phyloP scores from a whole-genome alignment of 306 rosid genomes.

The Fagus crenata region DNA sequence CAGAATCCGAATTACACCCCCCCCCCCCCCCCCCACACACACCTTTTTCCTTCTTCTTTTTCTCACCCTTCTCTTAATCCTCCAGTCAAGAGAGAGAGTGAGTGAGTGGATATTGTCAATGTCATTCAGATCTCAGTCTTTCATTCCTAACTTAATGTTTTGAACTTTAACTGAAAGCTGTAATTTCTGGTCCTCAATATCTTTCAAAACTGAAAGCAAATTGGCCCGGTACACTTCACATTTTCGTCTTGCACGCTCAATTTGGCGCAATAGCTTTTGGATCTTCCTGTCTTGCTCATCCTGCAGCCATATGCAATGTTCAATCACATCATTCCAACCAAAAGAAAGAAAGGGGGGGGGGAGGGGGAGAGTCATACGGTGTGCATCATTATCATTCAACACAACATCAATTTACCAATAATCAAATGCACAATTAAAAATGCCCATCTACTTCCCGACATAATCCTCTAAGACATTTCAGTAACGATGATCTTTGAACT shows the following conservation, averaged over 20 bases:
- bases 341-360: background rate
- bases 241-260: conserved; percentile 40
- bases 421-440: background rate
- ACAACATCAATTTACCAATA: background rate
- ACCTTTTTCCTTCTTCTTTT: too few species aligned
- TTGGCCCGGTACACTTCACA: conserved; percentile 53
- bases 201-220: conserved; percentile 51
- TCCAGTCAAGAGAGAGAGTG: too few species aligned
- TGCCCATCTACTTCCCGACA: too few species aligned
- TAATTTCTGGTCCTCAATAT: conserved; percentile 51
- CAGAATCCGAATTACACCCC: too few species aligned
- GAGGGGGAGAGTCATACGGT: background rate
- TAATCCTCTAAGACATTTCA: too few species aligned
- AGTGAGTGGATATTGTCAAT: background rate
- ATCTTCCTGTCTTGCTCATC: conserved; percentile 48
- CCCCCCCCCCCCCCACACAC: too few species aligned
- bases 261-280: conserved; percentile 42
- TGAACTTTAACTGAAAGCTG: conserved; percentile 49
- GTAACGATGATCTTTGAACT: too few species aligned
- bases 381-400: background rate
- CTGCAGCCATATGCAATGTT: conserved; percentile 23
- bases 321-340: background rate
- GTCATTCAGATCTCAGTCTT: conserved; percentile 30
- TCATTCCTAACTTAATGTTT: conserved; percentile 46
- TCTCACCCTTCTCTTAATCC: too few species aligned